phyloP scores from a whole-genome alignment of 2,329 filamentous ascomycete genomes.

The Rhynchosporium secalis region DNA sequence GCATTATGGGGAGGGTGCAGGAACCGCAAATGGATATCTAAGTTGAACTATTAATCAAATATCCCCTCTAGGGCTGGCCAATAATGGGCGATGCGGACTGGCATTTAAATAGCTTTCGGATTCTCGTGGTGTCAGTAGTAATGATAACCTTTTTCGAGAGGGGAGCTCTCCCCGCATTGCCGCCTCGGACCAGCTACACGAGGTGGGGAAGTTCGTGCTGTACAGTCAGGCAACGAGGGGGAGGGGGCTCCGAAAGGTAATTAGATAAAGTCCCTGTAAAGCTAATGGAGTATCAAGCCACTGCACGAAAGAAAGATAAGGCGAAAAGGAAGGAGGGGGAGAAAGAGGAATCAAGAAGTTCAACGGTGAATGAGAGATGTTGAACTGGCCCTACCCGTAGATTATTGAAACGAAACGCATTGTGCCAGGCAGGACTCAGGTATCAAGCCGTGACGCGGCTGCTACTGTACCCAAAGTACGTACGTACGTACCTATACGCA shows the following conservation, averaged over 20 bases:
- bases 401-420: not conserved
- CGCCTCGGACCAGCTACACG: constrained; percentile 18
- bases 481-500: not conserved
- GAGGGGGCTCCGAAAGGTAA: not conserved
- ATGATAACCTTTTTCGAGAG: not conserved
- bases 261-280: not conserved
- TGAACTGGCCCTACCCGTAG: not conserved
- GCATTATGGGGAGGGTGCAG: not conserved
- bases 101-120: not conserved
- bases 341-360: not conserved
- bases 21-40: constrained; percentile 1
- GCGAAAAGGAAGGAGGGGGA: not conserved
- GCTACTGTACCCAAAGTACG: no score
- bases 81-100: not conserved
- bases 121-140: not conserved
- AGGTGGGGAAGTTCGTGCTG: no score
- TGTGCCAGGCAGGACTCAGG: not conserved
- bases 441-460: not conserved
- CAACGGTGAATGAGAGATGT: not conserved
- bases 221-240: constrained; percentile 8
- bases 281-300: not conserved
- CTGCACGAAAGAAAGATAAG: not conserved
- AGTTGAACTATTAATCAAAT: not conserved
- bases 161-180: constrained; percentile 16
- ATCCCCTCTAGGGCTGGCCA: not conserved